Evolutionary conservation across 2,329 filamentous ascomycete species (phyloP), one percentile per base, ranked within the genome.

Genomic region (Fusarium aywerte): DNA sequence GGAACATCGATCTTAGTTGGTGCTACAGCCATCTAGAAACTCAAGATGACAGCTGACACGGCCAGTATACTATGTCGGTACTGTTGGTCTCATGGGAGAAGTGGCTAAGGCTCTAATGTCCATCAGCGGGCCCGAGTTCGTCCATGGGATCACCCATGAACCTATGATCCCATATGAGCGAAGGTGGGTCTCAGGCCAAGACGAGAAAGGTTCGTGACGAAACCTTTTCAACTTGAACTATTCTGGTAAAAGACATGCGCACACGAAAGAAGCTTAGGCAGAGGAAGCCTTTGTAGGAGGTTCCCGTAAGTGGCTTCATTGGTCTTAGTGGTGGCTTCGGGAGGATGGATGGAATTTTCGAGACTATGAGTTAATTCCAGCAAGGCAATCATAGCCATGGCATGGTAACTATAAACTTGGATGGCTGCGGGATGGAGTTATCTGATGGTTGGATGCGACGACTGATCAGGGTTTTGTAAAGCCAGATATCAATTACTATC

Each of bases 241-340:
- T 93, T 0, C 88, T 97, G 10, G 96, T 98, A 25, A 85, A 89
- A 70, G 93, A 97, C 77, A 99, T 98, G 96, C 96, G 99, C 80
- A 93, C 92, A 39, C 89, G 96, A 65, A 99, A 99, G 83, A 88
- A 91, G 71, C 85, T 96, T 81, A 98, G 96, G 95, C 94, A 7
- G 84, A 89, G 72, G 91, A 95, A 77, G 93, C 98, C 16, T 86
- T 96, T 31, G 85, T 87, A 18, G 93, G 93, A 21, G 94, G 91
- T 0, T n/a, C 88, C 90, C 0, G 95, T 95, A 1, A 90, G 89
- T 59, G 95, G 95, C 13, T 99, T 99, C 80, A 88, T 99, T 36
- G 93, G 93, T 21, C 82, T 99, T 60, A 88, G 87, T 57, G 95
- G 95, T 40, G 96, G 96, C 1, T 99, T 95, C 78, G 96, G 96